These are phyloP conservation scores for Yamadazyma dushanensis DNA, from an alignment of 1,139 yeast species.

Conservation along the genomic window DNA sequence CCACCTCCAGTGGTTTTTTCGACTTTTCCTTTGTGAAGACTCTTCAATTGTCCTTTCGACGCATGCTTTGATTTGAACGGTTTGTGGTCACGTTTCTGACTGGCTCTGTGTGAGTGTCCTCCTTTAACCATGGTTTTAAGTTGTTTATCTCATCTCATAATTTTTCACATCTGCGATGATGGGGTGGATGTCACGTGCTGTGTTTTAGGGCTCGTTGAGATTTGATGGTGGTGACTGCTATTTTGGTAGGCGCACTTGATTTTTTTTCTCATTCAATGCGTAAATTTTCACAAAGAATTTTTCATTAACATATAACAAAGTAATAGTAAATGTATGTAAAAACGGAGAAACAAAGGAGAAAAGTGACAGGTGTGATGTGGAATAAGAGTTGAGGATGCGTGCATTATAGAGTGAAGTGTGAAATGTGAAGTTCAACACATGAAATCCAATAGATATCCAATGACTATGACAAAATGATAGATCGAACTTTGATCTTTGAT, in stretches of 20 bases:
- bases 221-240: no score
- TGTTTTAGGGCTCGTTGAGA: conserved; percentile 15
- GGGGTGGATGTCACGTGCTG: conserved; percentile 16
- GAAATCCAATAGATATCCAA: no score
- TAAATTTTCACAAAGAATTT: conserved; percentile 12
- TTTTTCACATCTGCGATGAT: conserved; percentile 3
- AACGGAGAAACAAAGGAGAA: conserved; percentile 1
- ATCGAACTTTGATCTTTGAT: not conserved
- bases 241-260: no score
- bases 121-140: conserved; percentile 50
- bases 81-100: conserved; percentile 82
- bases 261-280: conserved; percentile 4
- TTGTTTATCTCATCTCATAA: conserved; percentile 16
- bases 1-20: conserved; percentile 54
- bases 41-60: conserved; percentile 84
- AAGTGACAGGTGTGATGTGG: not conserved
- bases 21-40: conserved; percentile 80
- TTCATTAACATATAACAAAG: conserved; percentile 12
- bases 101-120: conserved; percentile 76
- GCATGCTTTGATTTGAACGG: conserved; percentile 90
- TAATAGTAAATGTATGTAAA: conserved; percentile 18
- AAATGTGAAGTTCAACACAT: not conserved
- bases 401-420: not conserved
- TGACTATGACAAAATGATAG: not conserved
- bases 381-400: not conserved